These are phyloP conservation scores for Aquilaria malaccensis DNA, from an alignment of 345 rosid genomes.

Conservation along the genomic window DNA sequence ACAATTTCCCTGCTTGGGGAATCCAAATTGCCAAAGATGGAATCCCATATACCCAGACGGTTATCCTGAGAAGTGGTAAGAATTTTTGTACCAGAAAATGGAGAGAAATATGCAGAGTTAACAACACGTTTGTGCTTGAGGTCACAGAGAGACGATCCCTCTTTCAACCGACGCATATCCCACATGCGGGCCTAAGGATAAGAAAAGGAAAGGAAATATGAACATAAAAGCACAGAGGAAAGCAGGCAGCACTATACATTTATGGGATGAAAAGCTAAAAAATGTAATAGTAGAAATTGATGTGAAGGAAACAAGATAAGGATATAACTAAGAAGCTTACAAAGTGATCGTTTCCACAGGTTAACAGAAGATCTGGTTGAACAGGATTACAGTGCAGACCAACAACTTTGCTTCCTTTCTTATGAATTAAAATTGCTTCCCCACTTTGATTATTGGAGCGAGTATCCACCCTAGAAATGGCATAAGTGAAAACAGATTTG, in stretches of 20 bases:
- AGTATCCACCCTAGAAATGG: slow-evolving; percentile 55
- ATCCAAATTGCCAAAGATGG: slow-evolving; percentile 72
- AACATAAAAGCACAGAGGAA: neutral
- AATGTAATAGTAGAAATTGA: neutral
- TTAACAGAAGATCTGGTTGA: slow-evolving; percentile 82
- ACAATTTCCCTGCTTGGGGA: slow-evolving; percentile 94
- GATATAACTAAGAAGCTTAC: slow-evolving; percentile 38
- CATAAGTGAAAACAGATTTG: slow-evolving; percentile 11
- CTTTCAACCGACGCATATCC: slow-evolving; percentile 79
- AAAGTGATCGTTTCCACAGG: slow-evolving; percentile 96
- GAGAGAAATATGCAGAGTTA: slow-evolving; percentile 95
- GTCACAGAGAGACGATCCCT: slow-evolving; percentile 47
- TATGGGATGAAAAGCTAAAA: neutral
- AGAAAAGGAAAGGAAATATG: slow-evolving; percentile 2
- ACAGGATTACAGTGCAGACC: slow-evolving; percentile 94
- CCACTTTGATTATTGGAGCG: slow-evolving; percentile 56
- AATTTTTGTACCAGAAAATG: slow-evolving; percentile 74
- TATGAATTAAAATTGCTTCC: slow-evolving; percentile 70
- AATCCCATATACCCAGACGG: slow-evolving; percentile 89
- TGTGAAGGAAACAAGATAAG: neutral
- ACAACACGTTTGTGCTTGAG: slow-evolving; percentile 86
- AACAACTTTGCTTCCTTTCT: slow-evolving; percentile 88
- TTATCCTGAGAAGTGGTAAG: slow-evolving; percentile 92
- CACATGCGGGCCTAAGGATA: slow-evolving; percentile 78
- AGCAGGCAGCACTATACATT: neutral